Base-by-base conservation (phyloP, 1,139 yeast species). In the Candida sp. region DNA sequence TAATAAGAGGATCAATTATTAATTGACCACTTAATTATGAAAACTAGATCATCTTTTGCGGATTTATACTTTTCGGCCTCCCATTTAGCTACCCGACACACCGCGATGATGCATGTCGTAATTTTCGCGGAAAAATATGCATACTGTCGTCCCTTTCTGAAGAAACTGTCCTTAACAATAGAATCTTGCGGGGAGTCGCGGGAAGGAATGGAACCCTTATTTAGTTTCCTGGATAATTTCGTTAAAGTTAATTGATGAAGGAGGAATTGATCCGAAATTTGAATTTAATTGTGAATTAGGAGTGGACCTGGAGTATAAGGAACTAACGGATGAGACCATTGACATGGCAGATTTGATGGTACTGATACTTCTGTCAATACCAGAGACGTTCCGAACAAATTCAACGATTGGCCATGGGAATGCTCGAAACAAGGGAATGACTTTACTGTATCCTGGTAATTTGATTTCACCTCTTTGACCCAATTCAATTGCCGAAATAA, bases 351-450 rank as follows among this genome's bases (percentile, higher is more conserved):
- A 45, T 40, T 53, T 68, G 49, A 75, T 75, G 4, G 58, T 53
- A 39, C 59, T 55, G 82, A 80, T 77, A 47, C 81, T 73, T 29
- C 64, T 58, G 57, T 87, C 95, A 52, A 87, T 78, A 0, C 93
- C 91, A 4, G 87, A 73, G 3, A 74, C 38, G 30, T 64, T 58
- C 44, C 95, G 65, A 1, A 77, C 72, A 1, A 75, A 25, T 48
- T 75, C 82, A 5, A 79, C 81, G 7, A 87, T 51, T 2, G 84
- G 89, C 87, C 89, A 82, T 0, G 96, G 95, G 22, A 82, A 60
- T 0, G 82, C 79, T 45, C 95, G 73, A 51, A 90, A 67, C 2
- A 87, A 46, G 0, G 97, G 96, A 30, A 90, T 54, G 36, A 87
- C 64, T 45, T 82, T 78, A 2, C 89, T 89, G 57, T 91, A 91